Percentiles rank a stretch among this genome's conserved stretches.
phyloP scores from a whole-genome alignment of 768 basidiomycete genomes.

The Mycena latifolia region DNA sequence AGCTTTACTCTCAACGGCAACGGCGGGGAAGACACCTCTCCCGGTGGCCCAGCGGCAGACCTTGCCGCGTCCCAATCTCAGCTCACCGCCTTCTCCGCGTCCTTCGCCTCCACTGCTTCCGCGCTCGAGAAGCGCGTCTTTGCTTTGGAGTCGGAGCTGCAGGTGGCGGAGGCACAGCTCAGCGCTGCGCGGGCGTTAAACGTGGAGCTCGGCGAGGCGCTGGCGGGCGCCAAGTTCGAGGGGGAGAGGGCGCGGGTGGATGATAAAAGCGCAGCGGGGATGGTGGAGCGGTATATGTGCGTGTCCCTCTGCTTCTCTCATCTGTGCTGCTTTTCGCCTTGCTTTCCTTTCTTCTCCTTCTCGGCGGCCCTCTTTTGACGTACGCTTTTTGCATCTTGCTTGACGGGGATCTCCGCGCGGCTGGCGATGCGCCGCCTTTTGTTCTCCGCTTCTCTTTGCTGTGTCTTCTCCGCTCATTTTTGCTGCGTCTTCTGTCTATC shows the following conservation, averaged over 20 bases:
- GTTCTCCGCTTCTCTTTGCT: too few relatives aligned
- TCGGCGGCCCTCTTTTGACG: too few relatives aligned
- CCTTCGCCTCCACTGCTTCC: too few relatives aligned
- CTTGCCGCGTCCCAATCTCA: neutral
- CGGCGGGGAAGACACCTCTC: neutral
- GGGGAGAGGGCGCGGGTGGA: conserved; percentile 70
- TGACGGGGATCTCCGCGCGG: too few relatives aligned
- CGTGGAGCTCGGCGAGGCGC: conserved; percentile 56
- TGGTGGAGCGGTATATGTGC: conserved; percentile 90
- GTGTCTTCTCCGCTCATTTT: too few relatives aligned
- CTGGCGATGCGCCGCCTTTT: too few relatives aligned
- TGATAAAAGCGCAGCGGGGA: conserved; percentile 82
- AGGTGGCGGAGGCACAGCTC: conserved; percentile 53
- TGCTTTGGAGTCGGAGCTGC: conserved; percentile 58
- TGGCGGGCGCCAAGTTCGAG: conserved; percentile 61
- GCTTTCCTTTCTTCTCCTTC: neutral
- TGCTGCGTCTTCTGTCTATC: too few relatives aligned
- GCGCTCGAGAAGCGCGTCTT: conserved; percentile 57
- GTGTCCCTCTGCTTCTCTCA: conserved; percentile 39
- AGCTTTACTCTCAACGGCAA: too few relatives aligned
- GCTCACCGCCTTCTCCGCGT: conserved; percentile 49
- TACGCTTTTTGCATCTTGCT: too few relatives aligned
- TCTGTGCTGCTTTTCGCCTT: neutral
- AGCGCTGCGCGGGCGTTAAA: conserved; percentile 60
- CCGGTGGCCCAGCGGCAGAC: neutral